Base-by-base conservation (phyloP, 148 eudicot genomes). In the Suaeda aralocaspica region DNA sequence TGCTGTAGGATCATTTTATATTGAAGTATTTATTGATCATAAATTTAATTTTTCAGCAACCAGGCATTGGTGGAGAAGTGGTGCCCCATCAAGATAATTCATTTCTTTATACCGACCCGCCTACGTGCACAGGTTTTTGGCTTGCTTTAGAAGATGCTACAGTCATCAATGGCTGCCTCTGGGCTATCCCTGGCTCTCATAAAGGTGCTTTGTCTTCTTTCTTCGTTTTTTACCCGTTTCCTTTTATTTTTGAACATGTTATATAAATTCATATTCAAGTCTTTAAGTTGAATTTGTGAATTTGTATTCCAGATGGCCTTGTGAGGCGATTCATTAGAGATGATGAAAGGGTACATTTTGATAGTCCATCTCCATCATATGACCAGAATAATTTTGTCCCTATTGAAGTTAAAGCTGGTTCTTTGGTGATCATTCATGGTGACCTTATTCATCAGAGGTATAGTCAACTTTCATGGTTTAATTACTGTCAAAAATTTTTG, bases 361-460 rank as follows among this genome's bases (percentile, higher is more conserved):
- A 94, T 82, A 75, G 64, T 42, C 96, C 99, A 50, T 91, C 84
- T 58, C 99, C 96, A 14, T 70, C 86, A 2, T 91, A 81, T 77
- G 90, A 87, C 67, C 84, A 77, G 73, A 91, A 86, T 34, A 93
- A 94, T 71, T 94, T 94, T 73, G 84, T 91, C 64, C 86, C 97
- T 9, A 67, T 94, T 76, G 97, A 94, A 86, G 97, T 94, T 30
- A 89, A 91, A 89, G 84, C 99, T 59, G 99, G 99, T 66, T 74
- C 97, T 59, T 83, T 94, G 80, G 89, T 94, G 59, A 87, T 94
- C 78, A 83, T 91, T 76, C 97, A 94, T 80, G 98, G 98, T 30
- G 88, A 94, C 83, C 89, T 94, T 76, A 84, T 94, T 79, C 98
- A 94, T 83, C 97, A 94, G 73, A 94, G 99, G 99, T 89, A n/a